Evolutionary conservation across 2,329 filamentous ascomycete species (phyloP).

Genomic region (Aspergillus bombycis): DNA sequence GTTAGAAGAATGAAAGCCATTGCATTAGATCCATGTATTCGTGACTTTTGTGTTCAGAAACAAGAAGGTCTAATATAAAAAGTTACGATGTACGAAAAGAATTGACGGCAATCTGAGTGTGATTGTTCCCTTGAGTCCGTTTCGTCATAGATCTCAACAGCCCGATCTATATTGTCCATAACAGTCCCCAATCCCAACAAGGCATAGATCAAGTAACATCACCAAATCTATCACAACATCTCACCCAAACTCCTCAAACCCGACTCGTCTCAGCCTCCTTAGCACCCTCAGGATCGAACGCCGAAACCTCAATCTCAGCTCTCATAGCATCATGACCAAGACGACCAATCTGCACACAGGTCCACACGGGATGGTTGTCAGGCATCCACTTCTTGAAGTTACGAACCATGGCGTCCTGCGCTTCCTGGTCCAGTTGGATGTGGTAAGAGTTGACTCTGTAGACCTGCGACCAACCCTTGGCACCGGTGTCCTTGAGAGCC

Average conservation of each 20-base stretch:
- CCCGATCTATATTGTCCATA: too few relatives aligned
- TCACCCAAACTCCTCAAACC: not conserved
- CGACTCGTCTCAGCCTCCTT: not conserved
- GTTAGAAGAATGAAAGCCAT: not conserved
- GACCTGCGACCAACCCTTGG: not conserved
- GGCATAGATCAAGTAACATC: not conserved
- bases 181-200: rapidly evolving
- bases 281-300: not conserved
- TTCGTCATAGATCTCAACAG: too few relatives aligned
- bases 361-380: not conserved
- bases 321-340: not conserved
- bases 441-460: not conserved
- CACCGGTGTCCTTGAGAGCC: not conserved
- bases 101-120: too few relatives aligned
- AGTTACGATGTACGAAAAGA: too few relatives aligned
- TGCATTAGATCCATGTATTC: not conserved
- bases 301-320: not conserved
- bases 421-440: not conserved
- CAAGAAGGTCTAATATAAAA: too few relatives aligned
- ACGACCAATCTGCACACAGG: not conserved
- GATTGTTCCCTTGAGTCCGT: too few relatives aligned
- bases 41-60: not conserved
- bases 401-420: not conserved
- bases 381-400: not conserved
- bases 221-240: not conserved